Percentiles rank a stretch among this genome's conserved stretches.
phyloP scores from a whole-genome alignment of 192 early-diverging fungal genomes.

The Gonapodya prolifera region DNA sequence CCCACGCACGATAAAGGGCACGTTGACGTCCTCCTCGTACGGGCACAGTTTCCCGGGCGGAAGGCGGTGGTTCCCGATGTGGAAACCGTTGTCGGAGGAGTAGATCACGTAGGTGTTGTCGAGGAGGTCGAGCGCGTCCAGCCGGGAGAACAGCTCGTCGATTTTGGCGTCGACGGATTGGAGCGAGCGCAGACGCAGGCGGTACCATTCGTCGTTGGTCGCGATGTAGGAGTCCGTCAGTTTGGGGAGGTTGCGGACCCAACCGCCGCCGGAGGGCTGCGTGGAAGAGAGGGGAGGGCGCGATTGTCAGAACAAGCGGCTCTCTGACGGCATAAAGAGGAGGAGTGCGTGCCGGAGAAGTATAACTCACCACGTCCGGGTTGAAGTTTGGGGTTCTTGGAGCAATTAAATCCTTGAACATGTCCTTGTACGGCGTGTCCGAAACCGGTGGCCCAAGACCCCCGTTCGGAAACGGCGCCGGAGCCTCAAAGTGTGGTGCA shows the following conservation, averaged over 20 bases:
- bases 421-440: slow-evolving; percentile 37
- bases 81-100: slow-evolving; percentile 55
- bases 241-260: slow-evolving; percentile 28
- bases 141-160: slow-evolving; percentile 30
- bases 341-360: too few relatives aligned
- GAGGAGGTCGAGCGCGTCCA: slow-evolving; percentile 30
- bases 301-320: too few relatives aligned
- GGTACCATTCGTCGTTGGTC: slow-evolving; percentile 31
- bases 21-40: slow-evolving; percentile 51
- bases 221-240: slow-evolving; percentile 23
- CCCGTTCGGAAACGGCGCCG: not conserved
- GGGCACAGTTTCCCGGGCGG: slow-evolving; percentile 46
- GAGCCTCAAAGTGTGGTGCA: slow-evolving; percentile 44
- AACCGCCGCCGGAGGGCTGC: too few relatives aligned
- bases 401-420: slow-evolving; percentile 38
- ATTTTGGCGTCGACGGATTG: slow-evolving; percentile 52
- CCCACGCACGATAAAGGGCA: slow-evolving; percentile 43
- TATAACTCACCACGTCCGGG: slow-evolving; percentile 26
- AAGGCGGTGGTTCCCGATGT: slow-evolving; percentile 48
- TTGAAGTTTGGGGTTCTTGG: slow-evolving; percentile 47
- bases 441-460: slow-evolving; percentile 19
- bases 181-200: slow-evolving; percentile 36
- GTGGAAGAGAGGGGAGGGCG: too few relatives aligned
- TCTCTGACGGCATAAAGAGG: too few relatives aligned
- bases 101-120: slow-evolving; percentile 54